These are phyloP conservation scores for Beauveria scarabaeidicola DNA, from an alignment of 2,329 filamentous ascomycete species.

Conservation along the genomic window DNA sequence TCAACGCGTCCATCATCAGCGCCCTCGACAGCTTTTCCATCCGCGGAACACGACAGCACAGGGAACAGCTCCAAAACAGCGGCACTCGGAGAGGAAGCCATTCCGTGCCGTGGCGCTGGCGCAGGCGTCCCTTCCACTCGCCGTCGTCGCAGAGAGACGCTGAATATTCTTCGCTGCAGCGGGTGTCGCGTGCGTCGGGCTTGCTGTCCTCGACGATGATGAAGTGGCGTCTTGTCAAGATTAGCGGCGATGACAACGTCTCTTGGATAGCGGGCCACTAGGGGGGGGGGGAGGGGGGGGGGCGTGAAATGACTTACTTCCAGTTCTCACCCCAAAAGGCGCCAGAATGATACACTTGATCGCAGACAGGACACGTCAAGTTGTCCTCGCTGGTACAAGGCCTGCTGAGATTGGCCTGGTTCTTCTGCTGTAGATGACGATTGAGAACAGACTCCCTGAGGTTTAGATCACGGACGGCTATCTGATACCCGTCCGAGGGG, in stretches of 20 bases:
- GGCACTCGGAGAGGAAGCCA: neutral
- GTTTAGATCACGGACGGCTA: too few species aligned
- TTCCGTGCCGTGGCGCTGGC: neutral
- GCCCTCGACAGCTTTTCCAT: neutral
- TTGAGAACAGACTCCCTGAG: too few species aligned
- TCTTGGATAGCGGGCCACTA: too few species aligned
- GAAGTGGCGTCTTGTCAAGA: neutral
- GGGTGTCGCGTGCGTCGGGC: neutral
- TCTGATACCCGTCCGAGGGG: too few species aligned
- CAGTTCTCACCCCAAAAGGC: neutral
- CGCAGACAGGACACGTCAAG: neutral
- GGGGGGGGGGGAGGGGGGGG: neutral
- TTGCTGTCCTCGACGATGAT: neutral
- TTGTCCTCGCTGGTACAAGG: too few species aligned
- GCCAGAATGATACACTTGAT: neutral
- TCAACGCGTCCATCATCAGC: neutral
- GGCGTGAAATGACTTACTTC: too few species aligned
- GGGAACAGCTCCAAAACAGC: neutral
- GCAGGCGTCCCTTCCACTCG: neutral
- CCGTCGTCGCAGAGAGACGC: neutral
- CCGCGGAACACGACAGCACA: neutral
- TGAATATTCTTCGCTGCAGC: neutral
- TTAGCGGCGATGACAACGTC: neutral
- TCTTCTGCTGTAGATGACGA: too few species aligned
- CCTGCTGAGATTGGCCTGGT: too few species aligned